Evolutionary conservation across 352 stramenopile species (phyloP), one percentile per base, ranked within the genome.

Genomic region (Blastocystis sp.): DNA sequence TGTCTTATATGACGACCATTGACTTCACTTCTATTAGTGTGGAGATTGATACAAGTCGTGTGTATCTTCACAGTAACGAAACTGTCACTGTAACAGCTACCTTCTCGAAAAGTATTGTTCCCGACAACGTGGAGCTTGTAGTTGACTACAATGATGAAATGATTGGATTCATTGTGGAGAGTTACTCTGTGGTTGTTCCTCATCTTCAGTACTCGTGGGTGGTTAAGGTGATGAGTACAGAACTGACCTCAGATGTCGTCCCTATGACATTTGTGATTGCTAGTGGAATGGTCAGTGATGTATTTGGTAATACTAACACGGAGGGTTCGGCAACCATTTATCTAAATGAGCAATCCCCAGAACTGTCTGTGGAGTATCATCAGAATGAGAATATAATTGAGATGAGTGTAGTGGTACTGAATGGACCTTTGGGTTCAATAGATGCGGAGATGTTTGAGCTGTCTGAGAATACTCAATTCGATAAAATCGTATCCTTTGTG

Each of bases 61-160:
- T 27, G 2, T 66, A 84, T 56, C 27, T 84, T 30, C 56, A 66
- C n/a, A 33, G 48, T 2, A 84, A 84, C 56, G 53, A 68, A 27
- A 84, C 51, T 3, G 27, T 69, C 17, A 48, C 42, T 5, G 48
- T 84, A 51, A 24, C 68, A 15, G 73, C 17, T 11, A 30, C 44
- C n/a, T 62, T 68, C 73, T 24, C 27, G 0, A 53, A 53, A n/a
- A 2, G 19, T 11, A 57, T 68, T 54, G 42, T 33, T 54, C n/a
- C 13, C 13, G 30, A 66, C 27, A 27, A 17, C 13, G 24, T 53
- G 4, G 73, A 68, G n/a, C 27, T 68, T 33, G 27, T 37, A 13
- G 27, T 44, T 1, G 73, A 68, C 3, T 53, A 33, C n/a, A 30
- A 62, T 35, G 27, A 62, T 9, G 33, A 69, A 37, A 7, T 66